phyloP scores from a whole-genome alignment of 139 green algal genomes.

The Coccomyxa sp. region DNA sequence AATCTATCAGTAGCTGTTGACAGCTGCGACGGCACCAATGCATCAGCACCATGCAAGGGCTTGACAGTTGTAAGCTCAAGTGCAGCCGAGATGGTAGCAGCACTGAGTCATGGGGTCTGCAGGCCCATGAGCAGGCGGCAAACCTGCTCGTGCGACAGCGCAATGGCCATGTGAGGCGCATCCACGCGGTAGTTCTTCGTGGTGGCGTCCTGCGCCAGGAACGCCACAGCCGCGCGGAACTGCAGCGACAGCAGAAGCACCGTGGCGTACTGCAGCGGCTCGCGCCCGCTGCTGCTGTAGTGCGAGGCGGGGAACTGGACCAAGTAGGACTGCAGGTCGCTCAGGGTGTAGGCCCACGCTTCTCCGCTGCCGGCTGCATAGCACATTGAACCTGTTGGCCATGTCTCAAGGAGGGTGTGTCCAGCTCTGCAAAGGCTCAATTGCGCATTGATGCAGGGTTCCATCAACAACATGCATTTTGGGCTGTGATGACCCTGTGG shows the following conservation, averaged over 20 bases:
- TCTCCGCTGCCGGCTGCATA: background rate
- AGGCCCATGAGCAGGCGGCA: too few species aligned
- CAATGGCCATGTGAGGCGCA: conserved; percentile 66
- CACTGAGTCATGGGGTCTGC: too few species aligned
- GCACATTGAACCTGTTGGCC: background rate
- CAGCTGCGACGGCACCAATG: too few species aligned
- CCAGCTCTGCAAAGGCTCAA: too few species aligned
- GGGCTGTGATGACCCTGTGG: too few species aligned
- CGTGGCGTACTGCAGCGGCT: conserved; percentile 78
- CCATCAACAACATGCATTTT: too few species aligned
- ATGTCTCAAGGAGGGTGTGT: too few species aligned
- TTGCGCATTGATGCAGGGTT: too few species aligned
- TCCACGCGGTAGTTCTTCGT: conserved; percentile 57
- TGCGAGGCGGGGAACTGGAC: conserved; percentile 69
- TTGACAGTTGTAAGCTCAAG: too few species aligned
- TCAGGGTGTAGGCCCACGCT: conserved; percentile 26
- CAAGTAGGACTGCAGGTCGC: conserved; percentile 75
- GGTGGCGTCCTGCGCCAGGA: conserved; percentile 44
- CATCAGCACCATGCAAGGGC: too few species aligned
- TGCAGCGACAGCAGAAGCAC: conserved; percentile 85
- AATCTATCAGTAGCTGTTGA: too few species aligned
- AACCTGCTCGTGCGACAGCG: conserved; percentile 48
- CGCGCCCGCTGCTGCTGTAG: conserved; percentile 67
- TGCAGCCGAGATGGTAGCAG: too few species aligned
- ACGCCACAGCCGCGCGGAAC: conserved; percentile 40